These are phyloP conservation scores for Eucalyptus melliodora DNA, from an alignment of 345 rosid genomes.

Conservation along the genomic window DNA sequence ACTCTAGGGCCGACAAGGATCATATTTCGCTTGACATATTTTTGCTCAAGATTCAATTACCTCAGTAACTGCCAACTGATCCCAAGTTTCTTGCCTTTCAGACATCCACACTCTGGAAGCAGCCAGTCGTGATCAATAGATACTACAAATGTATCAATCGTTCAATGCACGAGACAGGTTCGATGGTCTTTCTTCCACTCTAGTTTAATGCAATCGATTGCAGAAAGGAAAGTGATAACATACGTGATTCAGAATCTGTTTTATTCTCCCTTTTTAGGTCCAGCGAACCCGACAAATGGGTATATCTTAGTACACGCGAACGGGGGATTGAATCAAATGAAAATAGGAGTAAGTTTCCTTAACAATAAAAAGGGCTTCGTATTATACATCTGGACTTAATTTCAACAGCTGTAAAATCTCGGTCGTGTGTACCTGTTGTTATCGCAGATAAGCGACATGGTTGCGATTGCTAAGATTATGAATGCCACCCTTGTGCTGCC, in stretches of 20 bases:
- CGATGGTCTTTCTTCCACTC: neutral
- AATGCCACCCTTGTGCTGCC: constrained; percentile 67
- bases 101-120: constrained; percentile 44
- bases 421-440: neutral
- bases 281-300: constrained; percentile 19
- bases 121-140: constrained; percentile 11
- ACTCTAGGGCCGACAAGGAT: neutral
- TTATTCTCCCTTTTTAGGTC: neutral
- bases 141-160: constrained; percentile 35
- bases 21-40: neutral
- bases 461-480: constrained; percentile 62
- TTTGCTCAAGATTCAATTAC: neutral
- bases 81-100: neutral
- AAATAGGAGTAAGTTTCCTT: constrained; percentile 40
- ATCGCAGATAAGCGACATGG: constrained; percentile 64
- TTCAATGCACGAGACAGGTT: constrained; percentile 26
- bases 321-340: constrained; percentile 91
- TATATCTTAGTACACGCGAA: constrained; percentile 61
- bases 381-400: neutral
- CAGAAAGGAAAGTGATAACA: neutral
- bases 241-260: neutral
- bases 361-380: neutral
- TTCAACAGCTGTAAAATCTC: neutral
- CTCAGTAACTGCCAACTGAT: neutral
- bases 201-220: neutral